phyloP scores from a whole-genome alignment of 768 basidiomycete genomes.

The Terana coerulea region DNA sequence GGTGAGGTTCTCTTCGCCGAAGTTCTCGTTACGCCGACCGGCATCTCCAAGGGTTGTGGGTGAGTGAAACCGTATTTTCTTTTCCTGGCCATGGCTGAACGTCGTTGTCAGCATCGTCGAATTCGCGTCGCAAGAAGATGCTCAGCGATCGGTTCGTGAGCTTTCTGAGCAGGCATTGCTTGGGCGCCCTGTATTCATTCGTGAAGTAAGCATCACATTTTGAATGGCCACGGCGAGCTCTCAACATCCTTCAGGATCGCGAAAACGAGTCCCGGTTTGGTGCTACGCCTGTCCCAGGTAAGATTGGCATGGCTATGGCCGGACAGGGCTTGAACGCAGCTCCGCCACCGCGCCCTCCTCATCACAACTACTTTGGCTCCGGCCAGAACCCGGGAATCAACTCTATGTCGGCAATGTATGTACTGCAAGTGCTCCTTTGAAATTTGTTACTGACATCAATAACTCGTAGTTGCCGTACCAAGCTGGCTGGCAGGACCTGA shows the following conservation, averaged over 20 bases:
- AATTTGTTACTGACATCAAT: not conserved
- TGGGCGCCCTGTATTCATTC: constrained; percentile 93
- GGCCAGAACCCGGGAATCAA: constrained; percentile 82
- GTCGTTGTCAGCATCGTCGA: constrained; percentile 80
- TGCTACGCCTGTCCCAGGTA: constrained; percentile 91
- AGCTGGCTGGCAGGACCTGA: constrained; percentile 99
- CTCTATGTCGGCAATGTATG: constrained; percentile 90
- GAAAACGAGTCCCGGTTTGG: constrained; percentile 96
- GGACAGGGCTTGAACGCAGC: constrained; percentile 79
- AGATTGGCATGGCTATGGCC: constrained; percentile 94
- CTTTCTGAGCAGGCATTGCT: constrained; percentile 87
- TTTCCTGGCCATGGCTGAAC: constrained; percentile 16
- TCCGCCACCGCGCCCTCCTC: constrained; percentile 80
- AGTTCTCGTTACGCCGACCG: constrained; percentile 94
- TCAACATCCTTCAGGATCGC: constrained; percentile 66
- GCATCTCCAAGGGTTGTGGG: constrained; percentile 99
- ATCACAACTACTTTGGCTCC: constrained; percentile 67
- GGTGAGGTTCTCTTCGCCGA: constrained; percentile 99
- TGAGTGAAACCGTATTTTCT: constrained; percentile 46
- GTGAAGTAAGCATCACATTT: constrained; percentile 62
- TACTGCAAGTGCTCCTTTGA: not conserved
- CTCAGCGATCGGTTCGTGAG: constrained; percentile 85
- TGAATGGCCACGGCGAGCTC: not conserved
- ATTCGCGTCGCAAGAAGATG: constrained; percentile 84
- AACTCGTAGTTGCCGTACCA: constrained; percentile 85